These are phyloP conservation scores for Neurospora sp. DNA, from an alignment of 495 filamentous ascomycete species.

Conservation along the genomic window DNA sequence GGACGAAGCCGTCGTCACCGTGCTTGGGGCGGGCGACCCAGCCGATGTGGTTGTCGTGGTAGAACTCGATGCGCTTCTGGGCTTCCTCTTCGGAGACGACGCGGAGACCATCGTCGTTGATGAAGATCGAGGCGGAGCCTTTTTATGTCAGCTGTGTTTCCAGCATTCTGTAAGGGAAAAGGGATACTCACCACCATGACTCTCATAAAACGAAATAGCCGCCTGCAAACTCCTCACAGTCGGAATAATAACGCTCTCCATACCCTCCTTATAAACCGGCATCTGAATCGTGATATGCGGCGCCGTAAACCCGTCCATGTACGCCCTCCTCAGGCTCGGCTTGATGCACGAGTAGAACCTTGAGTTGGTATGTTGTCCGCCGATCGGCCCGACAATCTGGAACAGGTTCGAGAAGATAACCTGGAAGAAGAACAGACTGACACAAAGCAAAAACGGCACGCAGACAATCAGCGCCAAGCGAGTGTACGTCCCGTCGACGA, in stretches of 20 bases:
- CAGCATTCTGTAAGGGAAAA: too few species aligned
- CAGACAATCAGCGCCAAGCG: conserved; percentile 50
- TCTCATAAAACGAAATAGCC: conserved; percentile 61
- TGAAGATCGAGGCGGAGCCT: conserved; percentile 59
- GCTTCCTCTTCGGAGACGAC: conserved; percentile 50
- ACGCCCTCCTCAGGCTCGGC: conserved; percentile 42
- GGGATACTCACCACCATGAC: conserved; percentile 43
- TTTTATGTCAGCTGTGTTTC: too few species aligned
- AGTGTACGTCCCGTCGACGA: conserved; percentile 45
- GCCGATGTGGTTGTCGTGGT: conserved; percentile 58
- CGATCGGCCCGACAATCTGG: conserved; percentile 58
- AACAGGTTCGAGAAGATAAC: conserved; percentile 59
- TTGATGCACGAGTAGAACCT: conserved; percentile 59
- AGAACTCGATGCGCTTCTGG: conserved; percentile 49
- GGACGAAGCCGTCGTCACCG: conserved; percentile 45
- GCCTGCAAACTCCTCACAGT: conserved; percentile 54
- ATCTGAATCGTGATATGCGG: conserved; percentile 60
- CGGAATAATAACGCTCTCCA: conserved; percentile 49
- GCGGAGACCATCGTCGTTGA: conserved; percentile 67
- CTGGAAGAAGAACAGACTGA: conserved; percentile 62
- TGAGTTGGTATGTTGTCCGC: conserved; percentile 55
- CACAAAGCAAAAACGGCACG: conserved; percentile 57
- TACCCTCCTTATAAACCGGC: conserved; percentile 60
- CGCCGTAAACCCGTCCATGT: conserved; percentile 22
- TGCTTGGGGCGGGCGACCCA: conserved; percentile 58